phyloP scores from a whole-genome alignment of 495 filamentous ascomycete species.

The Articulospora tetracladia region DNA sequence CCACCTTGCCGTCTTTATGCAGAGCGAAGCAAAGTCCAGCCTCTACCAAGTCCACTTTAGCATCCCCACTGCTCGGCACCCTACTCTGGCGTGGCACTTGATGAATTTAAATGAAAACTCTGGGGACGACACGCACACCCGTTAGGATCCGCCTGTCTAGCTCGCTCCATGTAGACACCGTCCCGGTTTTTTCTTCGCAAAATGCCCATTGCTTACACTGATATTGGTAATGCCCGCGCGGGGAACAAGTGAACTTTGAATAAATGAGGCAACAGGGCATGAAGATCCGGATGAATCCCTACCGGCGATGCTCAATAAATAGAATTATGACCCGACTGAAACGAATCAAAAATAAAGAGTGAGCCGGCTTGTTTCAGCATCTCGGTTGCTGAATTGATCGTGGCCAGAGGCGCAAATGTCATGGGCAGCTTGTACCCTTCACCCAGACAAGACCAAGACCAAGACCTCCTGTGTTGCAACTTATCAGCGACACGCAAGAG shows the following conservation, averaged over 20 bases:
- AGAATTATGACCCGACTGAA: background rate
- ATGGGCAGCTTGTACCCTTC: too few species aligned
- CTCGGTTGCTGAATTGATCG: background rate
- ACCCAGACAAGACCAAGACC: too few species aligned
- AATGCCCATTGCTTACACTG: background rate
- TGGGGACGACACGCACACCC: slow-evolving; percentile 6
- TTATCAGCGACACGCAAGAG: background rate
- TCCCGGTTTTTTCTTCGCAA: background rate
- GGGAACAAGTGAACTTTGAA: too few species aligned
- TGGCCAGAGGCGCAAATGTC: too few species aligned
- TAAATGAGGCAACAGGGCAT: background rate
- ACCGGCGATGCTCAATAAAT: background rate
- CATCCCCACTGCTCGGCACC: background rate
- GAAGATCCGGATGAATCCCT: slow-evolving; percentile 7
- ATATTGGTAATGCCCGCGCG: too few species aligned
- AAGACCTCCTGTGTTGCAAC: too few species aligned
- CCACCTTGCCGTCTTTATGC: background rate
- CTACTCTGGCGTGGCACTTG: slow-evolving; percentile 1
- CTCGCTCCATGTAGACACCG: background rate
- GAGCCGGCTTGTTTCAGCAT: background rate
- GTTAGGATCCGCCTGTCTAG: background rate
- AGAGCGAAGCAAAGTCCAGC: background rate
- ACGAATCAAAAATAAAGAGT: background rate
- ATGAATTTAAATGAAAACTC: background rate
- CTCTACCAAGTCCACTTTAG: background rate